These are phyloP conservation scores for Annona cherimola DNA, from an alignment of 164 flowering plant species.

Conservation along the genomic window DNA sequence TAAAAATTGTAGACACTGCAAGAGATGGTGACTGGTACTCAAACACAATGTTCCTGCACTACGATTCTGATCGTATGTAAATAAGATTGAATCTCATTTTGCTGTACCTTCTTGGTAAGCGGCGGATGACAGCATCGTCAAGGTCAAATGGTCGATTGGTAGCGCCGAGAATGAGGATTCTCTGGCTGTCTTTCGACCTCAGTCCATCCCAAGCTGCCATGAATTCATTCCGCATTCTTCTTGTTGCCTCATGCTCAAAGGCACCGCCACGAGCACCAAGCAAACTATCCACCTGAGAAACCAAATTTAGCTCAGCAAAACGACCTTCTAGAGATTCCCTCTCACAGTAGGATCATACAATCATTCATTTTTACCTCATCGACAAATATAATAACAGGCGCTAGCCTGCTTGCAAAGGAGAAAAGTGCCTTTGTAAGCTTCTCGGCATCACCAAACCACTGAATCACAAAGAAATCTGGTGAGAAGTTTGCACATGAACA, in stretches of 20 bases:
- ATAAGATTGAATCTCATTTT: neutral
- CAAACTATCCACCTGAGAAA: slow-evolving; percentile 81
- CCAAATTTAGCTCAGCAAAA: slow-evolving; percentile 4
- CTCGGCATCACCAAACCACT: slow-evolving; percentile 99
- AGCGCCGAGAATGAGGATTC: slow-evolving; percentile 95
- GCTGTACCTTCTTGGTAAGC: slow-evolving; percentile 84
- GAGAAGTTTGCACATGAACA: neutral
- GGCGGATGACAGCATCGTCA: slow-evolving; percentile 99
- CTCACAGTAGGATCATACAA: neutral
- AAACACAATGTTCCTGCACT: too few species aligned
- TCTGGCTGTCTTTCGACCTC: slow-evolving; percentile 92
- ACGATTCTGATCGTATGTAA: too few species aligned
- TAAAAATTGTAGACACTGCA: too few species aligned
- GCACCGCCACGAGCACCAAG: slow-evolving; percentile 99
- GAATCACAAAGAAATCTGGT: slow-evolving; percentile 8
- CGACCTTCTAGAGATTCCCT: neutral
- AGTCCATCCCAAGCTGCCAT: slow-evolving; percentile 99
- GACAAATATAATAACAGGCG: slow-evolving; percentile 97
- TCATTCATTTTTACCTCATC: slow-evolving; percentile 62
- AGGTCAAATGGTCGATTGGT: slow-evolving; percentile 99
- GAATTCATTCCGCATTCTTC: slow-evolving; percentile 98
- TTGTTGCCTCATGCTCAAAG: slow-evolving; percentile 95
- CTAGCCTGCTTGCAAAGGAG: slow-evolving; percentile 88
- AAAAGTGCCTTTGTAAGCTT: slow-evolving; percentile 97
- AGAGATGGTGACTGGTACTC: too few species aligned